A percentile compares a stretch with the other conserved stretches of the same genome.
These are phyloP conservation scores for Crassisporium funariophilum DNA, from an alignment of 768 basidiomycete genomes.

Conservation along the genomic window DNA sequence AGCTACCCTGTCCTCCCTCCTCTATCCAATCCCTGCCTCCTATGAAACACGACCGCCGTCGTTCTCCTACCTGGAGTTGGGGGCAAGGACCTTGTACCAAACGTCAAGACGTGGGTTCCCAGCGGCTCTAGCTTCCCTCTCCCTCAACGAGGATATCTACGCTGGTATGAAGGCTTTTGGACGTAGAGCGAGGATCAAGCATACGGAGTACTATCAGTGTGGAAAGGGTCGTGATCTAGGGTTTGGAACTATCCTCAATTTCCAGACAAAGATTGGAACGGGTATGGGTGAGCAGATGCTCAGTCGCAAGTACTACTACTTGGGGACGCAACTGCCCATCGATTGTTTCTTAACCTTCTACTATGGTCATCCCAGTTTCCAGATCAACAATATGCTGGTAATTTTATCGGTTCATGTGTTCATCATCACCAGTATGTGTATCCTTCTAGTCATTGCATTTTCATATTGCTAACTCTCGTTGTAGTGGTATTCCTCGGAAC, in stretches of 20 bases:
- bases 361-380: conserved; percentile 99
- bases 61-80: too few species aligned
- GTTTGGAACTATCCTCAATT: conserved; percentile 98
- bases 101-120: conserved; percentile 97
- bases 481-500: conserved; percentile 95
- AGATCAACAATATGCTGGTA: conserved; percentile 99
- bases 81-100: conserved; percentile 96
- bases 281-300: too few species aligned
- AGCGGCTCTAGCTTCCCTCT: conserved; percentile 97
- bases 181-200: conserved; percentile 96
- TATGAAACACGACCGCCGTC: too few species aligned
- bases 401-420: conserved; percentile 97
- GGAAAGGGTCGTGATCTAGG: conserved; percentile 99
- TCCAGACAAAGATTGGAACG: conserved; percentile 99
- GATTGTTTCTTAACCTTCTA: conserved; percentile 99
- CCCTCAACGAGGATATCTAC: conserved; percentile 99
- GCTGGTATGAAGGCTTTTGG: conserved; percentile 99
- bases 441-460: not conserved
- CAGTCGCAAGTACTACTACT: conserved; percentile 97
- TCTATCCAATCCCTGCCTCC: too few species aligned
- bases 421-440: conserved; percentile 79
- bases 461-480: too few species aligned
- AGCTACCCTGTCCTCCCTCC: too few species aligned
- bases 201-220: conserved; percentile 99
- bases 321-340: conserved; percentile 96